phyloP scores from a whole-genome alignment of 768 basidiomycete genomes.

The Cystofilobasidium capitatum region DNA sequence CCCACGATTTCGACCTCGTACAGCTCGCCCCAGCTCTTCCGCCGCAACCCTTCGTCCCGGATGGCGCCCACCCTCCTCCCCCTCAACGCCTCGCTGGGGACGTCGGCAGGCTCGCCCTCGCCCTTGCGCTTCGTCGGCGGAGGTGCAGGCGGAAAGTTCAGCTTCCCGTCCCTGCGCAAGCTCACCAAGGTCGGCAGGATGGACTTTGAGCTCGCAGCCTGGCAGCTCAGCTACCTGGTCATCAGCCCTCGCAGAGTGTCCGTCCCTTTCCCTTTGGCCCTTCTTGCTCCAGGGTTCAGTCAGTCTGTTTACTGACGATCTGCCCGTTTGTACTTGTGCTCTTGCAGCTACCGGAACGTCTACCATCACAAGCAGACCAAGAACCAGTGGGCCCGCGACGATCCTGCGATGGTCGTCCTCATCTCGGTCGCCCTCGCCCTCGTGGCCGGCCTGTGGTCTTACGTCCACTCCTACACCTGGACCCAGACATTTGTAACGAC shows the following conservation, averaged over 20 bases:
- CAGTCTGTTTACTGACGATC: not conserved
- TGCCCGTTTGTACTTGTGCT: not conserved
- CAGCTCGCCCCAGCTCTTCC: conserved; percentile 1
- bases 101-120: not conserved
- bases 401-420: conserved; percentile 86
- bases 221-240: conserved; percentile 90
- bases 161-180: conserved; percentile 12
- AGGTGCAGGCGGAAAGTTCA: not conserved
- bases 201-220: conserved; percentile 95
- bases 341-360: conserved; percentile 74
- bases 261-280: conserved; percentile 32
- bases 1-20: not conserved
- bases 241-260: conserved; percentile 86
- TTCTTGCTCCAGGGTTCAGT: not conserved
- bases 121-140: not conserved
- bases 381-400: conserved; percentile 96
- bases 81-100: not conserved
- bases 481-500: conserved; percentile 55
- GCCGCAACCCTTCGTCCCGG: conserved; percentile 2
- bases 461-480: conserved; percentile 62
- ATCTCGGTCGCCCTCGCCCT: conserved; percentile 47
- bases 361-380: conserved; percentile 92
- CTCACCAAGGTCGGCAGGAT: conserved; percentile 17
- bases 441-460: conserved; percentile 50
- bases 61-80: not conserved